Evolutionary conservation across 148 eudicot species (phyloP).

Genomic region (Heliamphora exappendiculata): DNA sequence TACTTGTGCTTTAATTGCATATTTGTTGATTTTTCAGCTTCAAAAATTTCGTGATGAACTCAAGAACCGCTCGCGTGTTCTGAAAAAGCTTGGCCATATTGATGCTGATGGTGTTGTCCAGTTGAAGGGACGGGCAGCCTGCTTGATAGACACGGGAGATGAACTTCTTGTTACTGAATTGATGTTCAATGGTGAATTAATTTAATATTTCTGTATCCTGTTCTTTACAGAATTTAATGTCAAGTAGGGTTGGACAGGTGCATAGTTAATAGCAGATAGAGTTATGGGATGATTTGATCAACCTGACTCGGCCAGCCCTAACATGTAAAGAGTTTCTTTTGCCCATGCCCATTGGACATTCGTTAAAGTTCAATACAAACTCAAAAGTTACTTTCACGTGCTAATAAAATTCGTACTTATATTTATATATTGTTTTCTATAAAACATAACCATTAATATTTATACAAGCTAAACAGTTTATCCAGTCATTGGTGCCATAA

Average conservation of each 20-base stretch:
- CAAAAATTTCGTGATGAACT: slow-evolving; percentile 97
- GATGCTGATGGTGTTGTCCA: slow-evolving; percentile 93
- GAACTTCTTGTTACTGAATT: slow-evolving; percentile 92
- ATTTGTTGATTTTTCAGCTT: slow-evolving; percentile 51
- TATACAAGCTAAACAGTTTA: not conserved
- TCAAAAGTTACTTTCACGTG: not conserved
- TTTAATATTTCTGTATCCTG: not conserved
- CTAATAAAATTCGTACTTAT: not conserved
- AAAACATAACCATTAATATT: not conserved
- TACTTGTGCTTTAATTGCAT: slow-evolving; percentile 7
- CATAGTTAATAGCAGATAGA: not conserved
- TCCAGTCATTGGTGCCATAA: not conserved
- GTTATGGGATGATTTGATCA: not conserved
- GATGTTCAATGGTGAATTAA: slow-evolving; percentile 80
- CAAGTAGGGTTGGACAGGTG: not conserved
- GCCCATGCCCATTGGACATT: not conserved
- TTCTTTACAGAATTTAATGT: not conserved
- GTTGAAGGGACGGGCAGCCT: slow-evolving; percentile 92
- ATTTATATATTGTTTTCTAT: too few relatives aligned
- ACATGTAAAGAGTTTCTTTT: not conserved
- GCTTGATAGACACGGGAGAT: slow-evolving; percentile 90
- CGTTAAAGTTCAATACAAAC: not conserved
- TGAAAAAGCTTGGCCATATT: slow-evolving; percentile 92
- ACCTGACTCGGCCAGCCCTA: not conserved
- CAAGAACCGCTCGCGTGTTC: slow-evolving; percentile 84